Conservation (phyloP, 116 monocot species). For the Papilionanthe hybrid region DNA sequence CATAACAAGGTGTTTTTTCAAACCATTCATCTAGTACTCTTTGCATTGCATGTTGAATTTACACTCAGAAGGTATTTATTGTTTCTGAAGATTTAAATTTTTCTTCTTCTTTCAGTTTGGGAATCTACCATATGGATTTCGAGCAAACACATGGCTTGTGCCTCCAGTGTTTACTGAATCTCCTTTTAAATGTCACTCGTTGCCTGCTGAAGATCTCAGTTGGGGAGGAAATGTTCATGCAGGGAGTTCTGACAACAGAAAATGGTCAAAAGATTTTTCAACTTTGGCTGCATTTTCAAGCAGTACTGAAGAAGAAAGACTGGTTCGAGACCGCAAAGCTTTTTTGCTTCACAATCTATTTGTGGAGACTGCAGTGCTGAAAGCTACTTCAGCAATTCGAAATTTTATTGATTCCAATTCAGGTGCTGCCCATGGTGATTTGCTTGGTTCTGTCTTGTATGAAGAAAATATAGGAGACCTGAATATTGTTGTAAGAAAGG, state of each 20-base stretch:
- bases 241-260: conserved; percentile 44
- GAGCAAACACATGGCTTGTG: conserved; percentile 94
- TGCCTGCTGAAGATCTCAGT: conserved; percentile 78
- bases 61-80: not conserved
- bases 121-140: conserved; percentile 95
- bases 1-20: conserved; percentile 73
- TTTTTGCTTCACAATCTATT: conserved; percentile 83
- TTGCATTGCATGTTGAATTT: not conserved
- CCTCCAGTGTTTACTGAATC: conserved; percentile 62
- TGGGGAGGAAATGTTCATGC: conserved; percentile 89
- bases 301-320: conserved; percentile 83
- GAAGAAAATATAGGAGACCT: conserved; percentile 72
- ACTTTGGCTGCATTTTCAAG: conserved; percentile 59
- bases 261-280: conserved; percentile 80
- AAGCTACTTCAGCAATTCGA: conserved; percentile 56
- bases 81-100: conserved; percentile 1
- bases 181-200: conserved; percentile 33
- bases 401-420: conserved; percentile 22
- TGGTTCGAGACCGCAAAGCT: conserved; percentile 78
- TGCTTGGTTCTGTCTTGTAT: conserved; percentile 21
- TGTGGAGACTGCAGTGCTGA: conserved; percentile 62
- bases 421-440: conserved; percentile 7
- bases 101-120: conserved; percentile 45
- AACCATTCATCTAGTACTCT: not conserved
- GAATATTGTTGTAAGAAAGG: conserved; percentile 50